These are phyloP conservation scores for Gnomoniopsis sp. DNA, from an alignment of 2,329 filamentous ascomycete genomes.

Conservation along the genomic window DNA sequence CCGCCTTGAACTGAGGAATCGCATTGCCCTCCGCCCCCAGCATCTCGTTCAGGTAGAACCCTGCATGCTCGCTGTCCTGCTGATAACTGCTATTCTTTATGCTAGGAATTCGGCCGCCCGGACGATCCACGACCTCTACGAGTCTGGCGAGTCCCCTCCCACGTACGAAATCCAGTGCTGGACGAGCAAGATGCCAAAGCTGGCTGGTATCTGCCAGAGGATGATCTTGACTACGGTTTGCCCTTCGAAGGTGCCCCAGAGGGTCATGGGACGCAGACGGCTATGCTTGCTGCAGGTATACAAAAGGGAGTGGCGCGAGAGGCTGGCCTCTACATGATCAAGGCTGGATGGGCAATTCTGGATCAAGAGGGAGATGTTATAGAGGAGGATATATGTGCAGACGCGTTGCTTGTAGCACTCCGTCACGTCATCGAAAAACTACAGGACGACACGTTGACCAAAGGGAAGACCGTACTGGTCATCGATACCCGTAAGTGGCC, in stretches of 20 bases:
- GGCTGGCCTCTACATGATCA: slow-evolving; percentile 11
- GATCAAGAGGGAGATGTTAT: neutral
- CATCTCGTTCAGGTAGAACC: neutral
- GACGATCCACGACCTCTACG: neutral
- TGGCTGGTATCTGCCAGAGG: slow-evolving; percentile 1
- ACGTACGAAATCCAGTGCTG: neutral
- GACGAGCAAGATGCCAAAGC: neutral
- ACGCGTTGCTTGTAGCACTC: neutral
- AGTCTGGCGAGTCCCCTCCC: slow-evolving; percentile 3
- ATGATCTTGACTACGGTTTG: neutral
- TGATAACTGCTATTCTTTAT: neutral
- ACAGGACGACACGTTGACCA: neutral
- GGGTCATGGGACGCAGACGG: slow-evolving; percentile 10
- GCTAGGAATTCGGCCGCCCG: slow-evolving; percentile 1
- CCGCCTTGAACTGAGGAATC: too few relatives aligned
- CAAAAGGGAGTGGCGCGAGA: neutral
- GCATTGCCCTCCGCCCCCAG: neutral
- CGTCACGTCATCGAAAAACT: slow-evolving; percentile 3
- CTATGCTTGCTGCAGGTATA: neutral
- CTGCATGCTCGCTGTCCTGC: neutral
- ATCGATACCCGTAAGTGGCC: slow-evolving; percentile 8
- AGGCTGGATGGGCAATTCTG: slow-evolving; percentile 6
- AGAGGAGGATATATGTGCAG: slow-evolving; percentile 2
- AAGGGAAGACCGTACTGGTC: slow-evolving; percentile 3
- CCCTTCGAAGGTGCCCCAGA: slow-evolving; percentile 4